Percentiles rank a stretch among this genome's conserved stretches.
phyloP scores from a whole-genome alignment of 139 green algal genomes.

The Nannochloris sp. region DNA sequence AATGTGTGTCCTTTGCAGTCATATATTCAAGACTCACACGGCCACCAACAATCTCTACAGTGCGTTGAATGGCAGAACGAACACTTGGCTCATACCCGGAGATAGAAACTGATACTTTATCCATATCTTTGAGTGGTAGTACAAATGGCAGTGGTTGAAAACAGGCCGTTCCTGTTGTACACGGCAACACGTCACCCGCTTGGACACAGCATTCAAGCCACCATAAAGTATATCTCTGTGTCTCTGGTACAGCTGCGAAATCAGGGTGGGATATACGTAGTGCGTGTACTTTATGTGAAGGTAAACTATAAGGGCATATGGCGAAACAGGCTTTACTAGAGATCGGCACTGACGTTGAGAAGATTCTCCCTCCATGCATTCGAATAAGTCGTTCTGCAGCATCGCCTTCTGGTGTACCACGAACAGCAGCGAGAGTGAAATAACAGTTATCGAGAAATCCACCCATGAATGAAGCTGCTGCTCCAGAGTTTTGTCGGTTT shows the following conservation, averaged over 20 bases:
- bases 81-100: conserved; percentile 12
- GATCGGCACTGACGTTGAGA: background rate
- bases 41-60: conserved; percentile 31
- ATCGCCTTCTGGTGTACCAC: background rate
- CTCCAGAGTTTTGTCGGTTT: background rate
- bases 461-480: background rate
- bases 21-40: conserved; percentile 11
- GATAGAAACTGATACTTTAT: conserved; percentile 3
- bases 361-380: conserved; percentile 25
- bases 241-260: conserved; percentile 36
- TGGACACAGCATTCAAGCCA: conserved; percentile 36
- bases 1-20: conserved; percentile 34
- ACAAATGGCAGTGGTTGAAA: conserved; percentile 30
- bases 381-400: conserved; percentile 7
- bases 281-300: background rate
- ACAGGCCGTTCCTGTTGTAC: background rate
- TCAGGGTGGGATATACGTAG: conserved; percentile 17
- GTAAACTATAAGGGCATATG: conserved; percentile 28
- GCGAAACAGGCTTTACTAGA: conserved; percentile 12
- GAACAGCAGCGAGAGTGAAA: conserved; percentile 37
- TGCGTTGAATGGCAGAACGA: conserved; percentile 15
- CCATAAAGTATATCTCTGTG: conserved; percentile 24
- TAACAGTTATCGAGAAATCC: conserved; percentile 22
- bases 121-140: conserved; percentile 31
- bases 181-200: conserved; percentile 2